phyloP scores from a whole-genome alignment of 106 monocot genomes.

The Phalaenopsis aphrodite region DNA sequence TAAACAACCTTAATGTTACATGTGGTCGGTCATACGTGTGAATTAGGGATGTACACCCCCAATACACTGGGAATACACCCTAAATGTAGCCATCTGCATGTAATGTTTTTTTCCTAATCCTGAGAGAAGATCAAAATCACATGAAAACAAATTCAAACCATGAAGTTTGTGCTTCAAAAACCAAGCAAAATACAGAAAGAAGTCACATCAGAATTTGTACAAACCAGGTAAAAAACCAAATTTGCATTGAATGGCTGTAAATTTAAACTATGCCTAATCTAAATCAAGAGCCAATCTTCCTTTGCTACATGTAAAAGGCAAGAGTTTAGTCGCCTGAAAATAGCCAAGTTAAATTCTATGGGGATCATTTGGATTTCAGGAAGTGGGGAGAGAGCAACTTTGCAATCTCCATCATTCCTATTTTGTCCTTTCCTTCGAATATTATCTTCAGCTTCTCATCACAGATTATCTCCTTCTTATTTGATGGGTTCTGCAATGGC shows the following conservation, averaged over 20 bases:
- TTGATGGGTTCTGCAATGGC: slow-evolving; percentile 43
- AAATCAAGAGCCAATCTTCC: not conserved
- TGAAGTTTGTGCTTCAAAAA: not conserved
- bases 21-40: no score
- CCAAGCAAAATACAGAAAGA: not conserved
- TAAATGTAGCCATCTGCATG: no score
- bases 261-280: not conserved
- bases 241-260: not conserved
- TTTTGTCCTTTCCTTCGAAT: slow-evolving; percentile 57
- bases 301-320: not conserved
- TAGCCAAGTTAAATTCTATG: not conserved
- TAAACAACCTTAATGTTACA: no score
- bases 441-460: slow-evolving; percentile 54
- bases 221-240: not conserved
- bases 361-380: slow-evolving; percentile 9
- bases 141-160: not conserved
- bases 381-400: slow-evolving; percentile 45
- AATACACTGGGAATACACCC: no score
- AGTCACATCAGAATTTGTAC: not conserved
- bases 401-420: slow-evolving; percentile 53
- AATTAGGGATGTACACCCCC: no score
- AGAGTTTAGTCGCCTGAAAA: not conserved
- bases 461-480: slow-evolving; percentile 53
- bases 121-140: no score
- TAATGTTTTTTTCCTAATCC: no score